These are phyloP conservation scores for Turritis glabra DNA, from an alignment of 345 rosid genomes.

Conservation along the genomic window DNA sequence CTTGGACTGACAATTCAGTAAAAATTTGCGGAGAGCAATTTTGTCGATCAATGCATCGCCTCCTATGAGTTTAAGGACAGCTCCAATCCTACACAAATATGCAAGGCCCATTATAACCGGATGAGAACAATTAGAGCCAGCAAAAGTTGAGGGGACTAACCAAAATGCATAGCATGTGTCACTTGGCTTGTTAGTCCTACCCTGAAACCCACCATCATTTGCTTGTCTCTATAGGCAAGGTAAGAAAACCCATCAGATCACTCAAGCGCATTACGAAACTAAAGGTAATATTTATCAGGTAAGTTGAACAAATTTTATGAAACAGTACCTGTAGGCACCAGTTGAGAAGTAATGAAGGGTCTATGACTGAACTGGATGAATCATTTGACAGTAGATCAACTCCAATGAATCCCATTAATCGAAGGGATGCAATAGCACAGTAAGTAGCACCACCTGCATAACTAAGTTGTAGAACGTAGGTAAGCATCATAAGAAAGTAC, in stretches of 20 bases:
- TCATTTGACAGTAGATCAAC: conserved; percentile 54
- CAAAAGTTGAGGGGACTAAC: conserved; percentile 42
- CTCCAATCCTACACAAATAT: conserved; percentile 63
- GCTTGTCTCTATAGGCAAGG: conserved; percentile 67
- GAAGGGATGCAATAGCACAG: conserved; percentile 92
- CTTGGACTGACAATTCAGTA: conserved; percentile 83
- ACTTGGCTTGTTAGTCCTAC: conserved; percentile 81
- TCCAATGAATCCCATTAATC: conserved; percentile 77
- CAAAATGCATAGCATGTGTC: conserved; percentile 99
- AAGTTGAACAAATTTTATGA: background rate
- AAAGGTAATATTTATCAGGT: background rate
- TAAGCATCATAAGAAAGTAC: conserved; percentile 30
- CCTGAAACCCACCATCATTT: conserved; percentile 89
- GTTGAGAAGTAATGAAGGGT: conserved; percentile 56
- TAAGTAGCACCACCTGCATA: conserved; percentile 92
- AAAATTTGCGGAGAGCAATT: conserved; percentile 57
- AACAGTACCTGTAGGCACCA: conserved; percentile 74
- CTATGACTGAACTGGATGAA: conserved; percentile 46
- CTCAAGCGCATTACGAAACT: background rate
- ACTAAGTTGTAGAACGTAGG: conserved; percentile 49
- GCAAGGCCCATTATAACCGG: background rate
- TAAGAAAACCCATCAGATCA: background rate
- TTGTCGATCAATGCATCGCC: conserved; percentile 60
- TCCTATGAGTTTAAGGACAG: conserved; percentile 69
- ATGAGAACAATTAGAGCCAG: background rate